Base-by-base conservation (phyloP, 2,329 filamentous ascomycete species). In the Didymellaceae sp. region DNA sequence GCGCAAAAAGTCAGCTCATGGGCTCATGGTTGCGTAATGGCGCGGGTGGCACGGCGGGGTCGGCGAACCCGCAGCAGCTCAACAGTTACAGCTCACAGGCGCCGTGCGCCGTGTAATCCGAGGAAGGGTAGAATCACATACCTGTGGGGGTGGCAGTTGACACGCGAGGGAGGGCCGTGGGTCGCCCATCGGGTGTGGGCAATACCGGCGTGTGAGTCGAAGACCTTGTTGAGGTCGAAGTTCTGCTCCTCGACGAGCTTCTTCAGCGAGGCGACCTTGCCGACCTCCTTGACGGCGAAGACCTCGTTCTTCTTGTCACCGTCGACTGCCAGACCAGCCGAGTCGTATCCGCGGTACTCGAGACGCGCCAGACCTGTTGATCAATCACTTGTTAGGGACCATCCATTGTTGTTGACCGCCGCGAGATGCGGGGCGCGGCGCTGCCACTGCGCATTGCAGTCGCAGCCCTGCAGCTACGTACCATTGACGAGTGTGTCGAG, bases 221-320 rank as follows among this genome's bases (percentile, higher is more conserved):
- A 97, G 72, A 91, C 84, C 83, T 96, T 96, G 76, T 85, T 89
- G 66, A 91, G 81, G 78, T 99, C 90, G 77, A 91, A 83, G 70
- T 91, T 84, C 73, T 86, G 82, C 74, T 90, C 86, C 48, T 88
- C 90, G 68, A 97, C 93, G 76, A 97, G 88, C 79, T 92, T 82
- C 84, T 90, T 95, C 74, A 99, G 84, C 80, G 96, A 96, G 75
- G 88, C 91, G 57, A 99, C 94, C 86, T 99, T 99, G 82, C 94
- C 94, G 58, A 99, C 94, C 82, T 97, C 94, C 84, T 99, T 99
- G 85, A 91, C 97, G 58, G 94, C 92, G 62, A 90, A 85, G 63
- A 97, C 91, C 80, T 97, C 91, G 70, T 96, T 96, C 83, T 94
- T 96, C 86, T 97, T 97, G 83, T 99, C 90, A 58, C 94, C 94